Evolutionary conservation across 345 rosid genomes (phyloP).

Genomic region (Bruguiera parviflora): DNA sequence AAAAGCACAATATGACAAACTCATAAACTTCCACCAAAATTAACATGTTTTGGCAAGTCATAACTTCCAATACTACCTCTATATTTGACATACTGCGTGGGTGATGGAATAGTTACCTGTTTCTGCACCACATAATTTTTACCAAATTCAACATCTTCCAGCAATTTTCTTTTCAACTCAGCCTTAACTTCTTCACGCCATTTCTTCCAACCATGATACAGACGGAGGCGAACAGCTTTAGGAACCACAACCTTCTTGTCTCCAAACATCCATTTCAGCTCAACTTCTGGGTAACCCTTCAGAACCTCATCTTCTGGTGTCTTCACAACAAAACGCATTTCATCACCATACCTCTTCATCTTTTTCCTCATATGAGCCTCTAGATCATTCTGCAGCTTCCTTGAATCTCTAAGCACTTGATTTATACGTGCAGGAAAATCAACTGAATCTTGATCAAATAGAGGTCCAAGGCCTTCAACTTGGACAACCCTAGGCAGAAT

Average conservation of each 20-base stretch:
- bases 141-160: conserved; percentile 80
- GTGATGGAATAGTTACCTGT: conserved; percentile 51
- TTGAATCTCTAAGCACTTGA: conserved; percentile 65
- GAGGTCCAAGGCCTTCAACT: conserved; percentile 58
- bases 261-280: conserved; percentile 94
- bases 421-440: conserved; percentile 60
- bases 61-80: neutral
- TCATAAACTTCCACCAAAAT: conserved; percentile 3
- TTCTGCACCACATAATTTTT: conserved; percentile 63
- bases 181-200: conserved; percentile 93
- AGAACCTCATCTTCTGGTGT: conserved; percentile 72
- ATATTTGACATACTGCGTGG: neutral
- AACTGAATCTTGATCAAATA: conserved; percentile 49
- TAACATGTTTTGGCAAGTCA: conserved; percentile 1
- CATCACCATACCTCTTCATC: conserved; percentile 72
- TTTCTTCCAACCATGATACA: conserved; percentile 90
- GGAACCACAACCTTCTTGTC: conserved; percentile 83
- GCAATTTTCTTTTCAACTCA: conserved; percentile 59
- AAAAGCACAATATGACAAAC: neutral
- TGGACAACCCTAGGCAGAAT: conserved; percentile 70
- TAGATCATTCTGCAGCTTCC: conserved; percentile 63
- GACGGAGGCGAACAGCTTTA: conserved; percentile 64
- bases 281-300: conserved; percentile 85
- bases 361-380: conserved; percentile 61
- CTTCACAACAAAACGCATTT: conserved; percentile 58